These are phyloP conservation scores for Ceratocystis papillata DNA, from an alignment of 2,329 filamentous ascomycete genomes.

Conservation along the genomic window DNA sequence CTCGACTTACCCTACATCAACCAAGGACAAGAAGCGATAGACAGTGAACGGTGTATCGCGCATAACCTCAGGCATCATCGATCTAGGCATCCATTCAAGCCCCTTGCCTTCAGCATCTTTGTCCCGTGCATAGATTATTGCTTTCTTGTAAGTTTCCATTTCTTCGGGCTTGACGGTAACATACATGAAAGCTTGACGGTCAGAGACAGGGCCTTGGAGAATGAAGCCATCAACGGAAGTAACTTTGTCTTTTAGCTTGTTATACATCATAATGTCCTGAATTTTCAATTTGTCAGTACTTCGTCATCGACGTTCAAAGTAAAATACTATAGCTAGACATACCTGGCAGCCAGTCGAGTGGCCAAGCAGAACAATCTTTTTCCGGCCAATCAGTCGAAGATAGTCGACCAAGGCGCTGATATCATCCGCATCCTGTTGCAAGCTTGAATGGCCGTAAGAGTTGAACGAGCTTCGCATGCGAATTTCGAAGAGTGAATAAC, in stretches of 20 bases:
- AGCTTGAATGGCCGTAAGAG: conserved; percentile 41
- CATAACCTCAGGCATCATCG: conserved; percentile 35
- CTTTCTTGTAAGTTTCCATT: conserved; percentile 36
- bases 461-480: conserved; percentile 45
- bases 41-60: conserved; percentile 40
- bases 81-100: conserved; percentile 44
- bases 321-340: conserved; percentile 19
- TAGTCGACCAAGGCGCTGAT: conserved; percentile 44
- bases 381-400: conserved; percentile 40
- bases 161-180: conserved; percentile 30
- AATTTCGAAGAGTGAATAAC: conserved; percentile 47
- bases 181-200: conserved; percentile 53
- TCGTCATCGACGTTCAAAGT: background rate
- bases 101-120: conserved; percentile 46
- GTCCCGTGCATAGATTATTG: conserved; percentile 40
- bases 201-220: conserved; percentile 68
- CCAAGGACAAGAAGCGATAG: conserved; percentile 43
- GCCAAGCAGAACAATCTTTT: conserved; percentile 46
- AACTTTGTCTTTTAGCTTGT: conserved; percentile 32
- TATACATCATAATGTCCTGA: conserved; percentile 49
- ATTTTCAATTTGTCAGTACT: background rate
- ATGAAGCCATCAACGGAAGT: conserved; percentile 62
- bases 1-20: conserved; percentile 40
- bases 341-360: conserved; percentile 51
- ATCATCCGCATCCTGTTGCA: conserved; percentile 45